These are phyloP conservation scores for Tetrapisispora pingtungensis DNA, from an alignment of 805 yeast genomes.

Conservation along the genomic window DNA sequence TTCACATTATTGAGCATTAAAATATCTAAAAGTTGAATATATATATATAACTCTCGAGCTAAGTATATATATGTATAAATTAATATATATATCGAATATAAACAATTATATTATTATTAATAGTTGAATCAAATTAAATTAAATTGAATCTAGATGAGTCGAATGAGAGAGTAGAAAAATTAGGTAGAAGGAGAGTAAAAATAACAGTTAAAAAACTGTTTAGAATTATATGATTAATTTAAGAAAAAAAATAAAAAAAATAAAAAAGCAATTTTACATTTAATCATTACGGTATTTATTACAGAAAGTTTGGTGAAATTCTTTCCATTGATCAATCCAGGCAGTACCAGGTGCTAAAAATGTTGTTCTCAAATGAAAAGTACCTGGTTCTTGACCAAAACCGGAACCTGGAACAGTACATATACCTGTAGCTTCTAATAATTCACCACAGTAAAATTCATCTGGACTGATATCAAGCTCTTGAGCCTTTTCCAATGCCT, in stretches of 20 bases:
- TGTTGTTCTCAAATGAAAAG: constrained; percentile 91
- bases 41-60: no score
- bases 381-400: constrained; percentile 84
- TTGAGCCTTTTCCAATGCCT: constrained; percentile 54
- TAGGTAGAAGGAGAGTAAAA: no score
- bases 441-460: constrained; percentile 77
- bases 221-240: not conserved
- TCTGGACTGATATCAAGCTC: constrained; percentile 55
- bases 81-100: no score
- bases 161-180: no score
- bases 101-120: no score
- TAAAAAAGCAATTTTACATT: not conserved
- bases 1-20: no score
- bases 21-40: no score
- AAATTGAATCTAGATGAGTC: no score
- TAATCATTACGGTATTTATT: constrained; percentile 35
- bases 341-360: constrained; percentile 92
- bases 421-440: constrained; percentile 82
- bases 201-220: no score
- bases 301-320: constrained; percentile 70
- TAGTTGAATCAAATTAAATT: no score
- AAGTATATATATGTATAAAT: no score
- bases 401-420: constrained; percentile 98
- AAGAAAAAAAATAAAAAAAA: not conserved
- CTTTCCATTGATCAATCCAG: constrained; percentile 71